Conservation (phyloP, 2,329 filamentous ascomycete genomes). For the Colletotrichum horii region DNA sequence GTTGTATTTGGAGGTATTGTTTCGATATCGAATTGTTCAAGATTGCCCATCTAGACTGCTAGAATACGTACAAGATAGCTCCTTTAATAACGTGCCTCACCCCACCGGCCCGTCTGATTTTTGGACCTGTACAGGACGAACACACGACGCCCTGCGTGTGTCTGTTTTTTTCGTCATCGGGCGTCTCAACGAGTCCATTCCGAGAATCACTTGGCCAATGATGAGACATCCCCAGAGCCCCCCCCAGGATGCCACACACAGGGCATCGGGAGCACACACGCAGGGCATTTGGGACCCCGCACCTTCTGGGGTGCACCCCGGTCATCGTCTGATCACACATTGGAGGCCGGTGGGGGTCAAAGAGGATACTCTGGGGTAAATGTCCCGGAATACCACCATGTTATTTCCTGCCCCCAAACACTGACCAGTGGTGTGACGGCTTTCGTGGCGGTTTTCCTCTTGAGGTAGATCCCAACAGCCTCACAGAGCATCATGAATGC, state of each 20-base stretch:
- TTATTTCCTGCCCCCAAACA: neutral
- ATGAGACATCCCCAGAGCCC: neutral
- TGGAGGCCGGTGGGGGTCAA: neutral
- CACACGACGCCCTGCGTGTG: slow-evolving; percentile 12
- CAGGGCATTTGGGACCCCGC: slow-evolving; percentile 25
- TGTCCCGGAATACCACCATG: neutral
- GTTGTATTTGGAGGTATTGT: neutral
- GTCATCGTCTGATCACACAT: neutral
- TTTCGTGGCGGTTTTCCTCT: neutral
- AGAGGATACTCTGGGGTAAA: slow-evolving; percentile 17
- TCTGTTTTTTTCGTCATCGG: neutral
- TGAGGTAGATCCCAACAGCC: neutral
- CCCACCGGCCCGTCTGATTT: neutral
- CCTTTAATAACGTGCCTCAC: neutral
- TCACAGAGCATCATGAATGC: neutral
- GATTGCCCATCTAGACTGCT: neutral
- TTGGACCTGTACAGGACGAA: neutral
- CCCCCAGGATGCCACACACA: slow-evolving; percentile 4
- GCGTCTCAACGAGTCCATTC: neutral
- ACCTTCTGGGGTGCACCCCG: neutral
- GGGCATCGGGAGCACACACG: slow-evolving; percentile 21
- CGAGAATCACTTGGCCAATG: neutral
- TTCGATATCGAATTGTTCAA: neutral
- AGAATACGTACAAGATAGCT: neutral
- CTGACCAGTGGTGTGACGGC: neutral